Percentiles rank a stretch among this genome's conserved stretches.
Conservation (phyloP, 495 filamentous ascomycete species). For the Aspergillus mulundensis region DNA sequence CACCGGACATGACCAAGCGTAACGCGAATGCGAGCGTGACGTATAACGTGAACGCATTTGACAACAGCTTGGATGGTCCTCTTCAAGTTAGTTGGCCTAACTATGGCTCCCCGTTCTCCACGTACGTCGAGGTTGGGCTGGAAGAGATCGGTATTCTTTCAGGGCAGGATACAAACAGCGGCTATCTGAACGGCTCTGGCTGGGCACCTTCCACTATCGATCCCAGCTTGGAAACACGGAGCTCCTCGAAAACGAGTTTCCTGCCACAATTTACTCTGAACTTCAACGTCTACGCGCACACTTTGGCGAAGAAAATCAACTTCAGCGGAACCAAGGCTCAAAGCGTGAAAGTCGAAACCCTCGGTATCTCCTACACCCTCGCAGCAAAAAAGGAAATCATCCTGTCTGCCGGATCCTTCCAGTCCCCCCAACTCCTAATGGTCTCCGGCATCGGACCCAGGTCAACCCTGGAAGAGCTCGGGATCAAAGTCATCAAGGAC, state of each 20-base stretch:
- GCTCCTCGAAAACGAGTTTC: constrained; percentile 38
- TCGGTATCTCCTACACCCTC: neutral
- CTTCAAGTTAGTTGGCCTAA: constrained; percentile 51
- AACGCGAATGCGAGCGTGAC: constrained; percentile 38
- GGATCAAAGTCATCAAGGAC: constrained; percentile 37
- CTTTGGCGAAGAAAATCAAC: constrained; percentile 39
- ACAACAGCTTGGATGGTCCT: constrained; percentile 41
- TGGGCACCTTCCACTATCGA: constrained; percentile 40
- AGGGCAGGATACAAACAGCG: neutral
- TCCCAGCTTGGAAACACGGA: constrained; percentile 26
- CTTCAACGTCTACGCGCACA: constrained; percentile 29
- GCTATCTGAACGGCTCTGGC: constrained; percentile 31
- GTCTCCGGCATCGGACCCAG: constrained; percentile 45
- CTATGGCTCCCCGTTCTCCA: constrained; percentile 40
- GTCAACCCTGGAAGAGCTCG: constrained; percentile 23
- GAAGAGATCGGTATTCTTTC: constrained; percentile 42
- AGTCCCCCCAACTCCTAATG: constrained; percentile 50
- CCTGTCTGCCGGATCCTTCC: constrained; percentile 49
- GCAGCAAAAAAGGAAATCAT: constrained; percentile 44
- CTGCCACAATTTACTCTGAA: neutral
- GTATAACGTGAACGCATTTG: constrained; percentile 38
- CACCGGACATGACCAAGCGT: constrained; percentile 35
- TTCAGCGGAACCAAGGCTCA: constrained; percentile 24
- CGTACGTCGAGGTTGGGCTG: constrained; percentile 32
- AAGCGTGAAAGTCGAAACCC: constrained; percentile 20